Evolutionary conservation across 257 asterid genomes (phyloP), one percentile per base, ranked within the genome.

Genomic region (Mitragyna speciosa): DNA sequence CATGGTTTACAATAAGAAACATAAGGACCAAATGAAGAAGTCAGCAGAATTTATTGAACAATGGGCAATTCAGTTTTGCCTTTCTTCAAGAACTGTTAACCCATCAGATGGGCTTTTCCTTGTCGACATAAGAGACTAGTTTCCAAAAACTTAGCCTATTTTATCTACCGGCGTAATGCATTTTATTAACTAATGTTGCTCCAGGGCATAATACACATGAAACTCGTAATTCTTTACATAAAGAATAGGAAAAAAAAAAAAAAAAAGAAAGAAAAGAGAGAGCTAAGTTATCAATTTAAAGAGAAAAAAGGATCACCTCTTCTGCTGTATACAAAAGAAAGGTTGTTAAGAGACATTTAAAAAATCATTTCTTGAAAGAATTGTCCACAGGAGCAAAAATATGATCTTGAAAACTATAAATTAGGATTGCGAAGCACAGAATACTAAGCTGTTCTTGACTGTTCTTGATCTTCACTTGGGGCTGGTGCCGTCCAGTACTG

Each of bases 401-500:
- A n/a, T 11, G 28, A 66, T 17, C 26, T 41, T 43, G 49, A 30
- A 63, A 24, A 30, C 52, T 49, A 31, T 28, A 15, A 76, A 47
- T 45, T 54, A 8, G 24, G 26, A 54, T 26, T 8, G 47, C 12
- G 2, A 33, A 16, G 70, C 39, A 30, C 33, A 16, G 26, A 74
- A 84, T 89, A 85, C 71, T 89, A 90, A 80, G 84, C 70, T 39
- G 85, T 78, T 63, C 78, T 69, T 56, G 76, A 64, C 39, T 49
- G 76, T 76, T 84, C 36, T 70, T 85, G 83, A 49, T 85, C 83
- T 80, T 84, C 83, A 61, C 47, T 76, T 64, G 89, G 65, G 11
- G 84, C 88, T 31, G 98, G 93, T 28, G 94, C 82, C 9, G 99
- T 93, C 99, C 99, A 93, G 72, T 95, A 95, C 83, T 85, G 89